phyloP scores from a whole-genome alignment of 2,329 filamentous ascomycete genomes.

The Penicillium sp. region DNA sequence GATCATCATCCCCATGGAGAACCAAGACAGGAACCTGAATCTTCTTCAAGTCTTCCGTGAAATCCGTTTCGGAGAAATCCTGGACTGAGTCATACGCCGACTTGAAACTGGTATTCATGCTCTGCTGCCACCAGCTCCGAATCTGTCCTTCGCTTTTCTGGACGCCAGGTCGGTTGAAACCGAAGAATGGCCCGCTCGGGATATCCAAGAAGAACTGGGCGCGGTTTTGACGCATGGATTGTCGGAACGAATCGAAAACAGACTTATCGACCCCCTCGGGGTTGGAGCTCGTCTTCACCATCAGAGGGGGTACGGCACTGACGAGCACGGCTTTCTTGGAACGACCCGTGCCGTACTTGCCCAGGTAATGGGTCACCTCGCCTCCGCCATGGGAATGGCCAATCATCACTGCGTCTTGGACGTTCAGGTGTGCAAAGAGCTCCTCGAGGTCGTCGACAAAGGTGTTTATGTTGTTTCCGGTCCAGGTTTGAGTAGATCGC shows the following conservation, averaged over 20 bases:
- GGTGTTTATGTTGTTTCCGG: constrained; percentile 42
- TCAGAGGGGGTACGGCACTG: constrained; percentile 35
- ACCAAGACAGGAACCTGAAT: constrained; percentile 42
- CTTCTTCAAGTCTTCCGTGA: constrained; percentile 41
- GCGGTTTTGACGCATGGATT: constrained; percentile 35
- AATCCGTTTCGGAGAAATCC: constrained; percentile 44
- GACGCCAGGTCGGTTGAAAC: constrained; percentile 33
- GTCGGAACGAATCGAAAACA: constrained; percentile 41
- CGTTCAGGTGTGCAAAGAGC: constrained; percentile 37
- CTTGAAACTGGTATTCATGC: constrained; percentile 42
- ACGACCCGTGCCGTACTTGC: constrained; percentile 37
- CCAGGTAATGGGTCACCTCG: constrained; percentile 40
- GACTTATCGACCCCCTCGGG: constrained; percentile 35
- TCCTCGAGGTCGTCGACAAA: constrained; percentile 41
- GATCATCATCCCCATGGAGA: constrained; percentile 45
- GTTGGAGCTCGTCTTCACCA: constrained; percentile 37
- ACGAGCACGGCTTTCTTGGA: constrained; percentile 44
- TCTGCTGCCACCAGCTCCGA: constrained; percentile 42
- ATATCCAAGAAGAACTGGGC: constrained; percentile 40
- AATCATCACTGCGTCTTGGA: constrained; percentile 37
- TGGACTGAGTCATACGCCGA: constrained; percentile 42
- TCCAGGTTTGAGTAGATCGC: constrained; percentile 42
- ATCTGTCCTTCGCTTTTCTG: constrained; percentile 39
- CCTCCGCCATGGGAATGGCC: constrained; percentile 46
- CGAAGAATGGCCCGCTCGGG: constrained; percentile 36